Evolutionary conservation across 768 basidiomycete species (phyloP), one percentile per base, ranked within the genome.

Genomic region (Suillus subluteus): DNA sequence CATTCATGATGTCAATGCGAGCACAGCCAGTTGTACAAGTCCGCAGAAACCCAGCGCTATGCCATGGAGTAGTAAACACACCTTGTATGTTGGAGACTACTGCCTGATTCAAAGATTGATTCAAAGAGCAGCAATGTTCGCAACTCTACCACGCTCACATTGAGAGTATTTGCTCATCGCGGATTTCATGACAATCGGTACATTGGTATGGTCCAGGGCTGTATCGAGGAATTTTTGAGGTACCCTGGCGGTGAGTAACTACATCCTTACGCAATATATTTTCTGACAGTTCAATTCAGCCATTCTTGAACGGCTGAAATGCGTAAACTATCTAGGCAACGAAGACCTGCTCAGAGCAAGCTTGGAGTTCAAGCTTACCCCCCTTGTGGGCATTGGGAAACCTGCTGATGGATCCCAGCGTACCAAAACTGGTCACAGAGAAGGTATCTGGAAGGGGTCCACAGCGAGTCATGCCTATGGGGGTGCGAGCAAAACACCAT

Each of bases 161-260:
- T 65, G 12, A n/a, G 37, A 32, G 59, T 65, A 37, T 65, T 63
- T 44, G 64, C 59, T 11, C 59, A 23, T 40, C 64, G 64, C n/a
- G 15, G 62, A 26, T 12, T 46, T 15, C 64, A 65, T 26, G 2
- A 37, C 21, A 41, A 65, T n/a, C 21, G 23, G 16, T 43, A 63
- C 32, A 43, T 65, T 13, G 64, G 64, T 62, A 63, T 37, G 30
- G 59, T 61, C 18, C 59, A 13, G 26, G 40, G 59, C 5, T 21
- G 59, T 43, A 6, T 61, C 23, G 26, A 61, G 18, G 26, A 61
- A 30, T 41, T 61, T 30, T 43, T 61, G 59, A 30, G 6, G 41
- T 21, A 43, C 26, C 59, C 59, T 21, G 59, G 40, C 18, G 2
- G 59, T 61, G 30, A 61, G 59, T 43, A 30, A 23, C 16, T 43